Conservation (phyloP, 139 green algal genomes). For the Picochlorum sp. region DNA sequence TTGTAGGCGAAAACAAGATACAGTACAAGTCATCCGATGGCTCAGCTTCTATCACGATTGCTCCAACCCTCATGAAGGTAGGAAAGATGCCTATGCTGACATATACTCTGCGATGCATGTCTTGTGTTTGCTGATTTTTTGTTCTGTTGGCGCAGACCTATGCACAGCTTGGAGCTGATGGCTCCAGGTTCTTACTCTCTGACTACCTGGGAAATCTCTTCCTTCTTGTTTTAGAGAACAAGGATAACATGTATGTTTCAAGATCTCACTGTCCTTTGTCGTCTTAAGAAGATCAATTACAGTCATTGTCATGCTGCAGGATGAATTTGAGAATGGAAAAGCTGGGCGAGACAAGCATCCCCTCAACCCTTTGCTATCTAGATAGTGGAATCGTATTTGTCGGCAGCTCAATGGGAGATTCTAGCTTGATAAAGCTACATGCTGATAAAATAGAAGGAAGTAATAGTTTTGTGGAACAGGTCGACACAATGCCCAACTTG, state of each 20-base stretch:
- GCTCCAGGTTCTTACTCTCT: conserved; percentile 73
- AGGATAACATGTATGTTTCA: too few species aligned
- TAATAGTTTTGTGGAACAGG: conserved; percentile 56
- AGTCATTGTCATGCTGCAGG: neutral
- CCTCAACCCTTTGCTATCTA: conserved; percentile 81
- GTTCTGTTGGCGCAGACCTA: conserved; percentile 6
- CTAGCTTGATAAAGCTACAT: conserved; percentile 65
- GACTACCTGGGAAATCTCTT: neutral
- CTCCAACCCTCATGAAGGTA: conserved; percentile 32
- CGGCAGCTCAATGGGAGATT: conserved; percentile 44
- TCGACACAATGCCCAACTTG: conserved; percentile 85
- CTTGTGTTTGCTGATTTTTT: too few species aligned
- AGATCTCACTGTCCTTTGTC: too few species aligned
- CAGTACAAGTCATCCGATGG: conserved; percentile 50
- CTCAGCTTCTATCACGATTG: conserved; percentile 22
- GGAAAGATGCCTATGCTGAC: too few species aligned
- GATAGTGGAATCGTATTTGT: conserved; percentile 89
- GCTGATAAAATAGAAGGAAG: neutral
- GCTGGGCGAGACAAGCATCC: conserved; percentile 62
- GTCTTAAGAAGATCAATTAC: neutral
- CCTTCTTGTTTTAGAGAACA: too few species aligned
- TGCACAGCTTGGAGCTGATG: conserved; percentile 66
- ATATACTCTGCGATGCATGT: too few species aligned
- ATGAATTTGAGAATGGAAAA: conserved; percentile 42
- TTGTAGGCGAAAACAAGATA: conserved; percentile 64